Evolutionary conservation across 2,329 filamentous ascomycete genomes (phyloP), one percentile per base, ranked within the genome.

Genomic region (Calonectria leucothoes): DNA sequence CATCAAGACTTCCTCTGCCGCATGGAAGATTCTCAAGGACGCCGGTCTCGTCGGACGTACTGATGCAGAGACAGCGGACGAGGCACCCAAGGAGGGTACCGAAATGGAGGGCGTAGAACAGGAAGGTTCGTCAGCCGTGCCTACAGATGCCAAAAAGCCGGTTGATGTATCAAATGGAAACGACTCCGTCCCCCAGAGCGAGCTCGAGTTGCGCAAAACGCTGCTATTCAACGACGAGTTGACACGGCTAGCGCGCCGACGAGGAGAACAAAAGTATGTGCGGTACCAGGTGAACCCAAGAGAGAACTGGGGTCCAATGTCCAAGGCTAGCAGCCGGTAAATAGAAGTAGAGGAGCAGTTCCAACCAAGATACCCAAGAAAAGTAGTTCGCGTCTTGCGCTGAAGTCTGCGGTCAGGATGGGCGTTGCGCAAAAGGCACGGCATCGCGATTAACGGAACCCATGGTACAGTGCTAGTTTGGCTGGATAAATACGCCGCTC

Each of bases 271-370:
- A 82, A 93, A 93, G 76, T 88, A 97, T 57, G 92, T 97, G 68
- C 89, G 96, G 75, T 99, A 98, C 84, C 97, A 98, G 86, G 86
- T 93, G 74, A 98, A 98, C 82, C 97, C 97, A 57, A 89, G 93
- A 73, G 93, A 95, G 81, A 97, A 98, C 83, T 99, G 97, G 97
- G 97, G 97, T 0, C 97, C 97, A 1, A 92, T 98, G 91, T 87
- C 86, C 66, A 87, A 87, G 76, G 90, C 90, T 31, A 88, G 83
- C 76, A 87, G 86, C n/a, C 83, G 84, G 88, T 96, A 83, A 37
- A 95, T 91, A 87, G 39, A 39, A 39, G 63, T 29, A 39, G 51
- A 61, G 39, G 37, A n/a, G 8, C 59, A 31, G 52, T 61, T 55
- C 37, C 45, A 64, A 61, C 14, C 15, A 23, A 55, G 35, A 45